A percentile compares a stretch with the other conserved stretches of the same genome.
These are phyloP conservation scores for Pichia norvegensis DNA, from an alignment of 1,139 yeast species.

Conservation along the genomic window DNA sequence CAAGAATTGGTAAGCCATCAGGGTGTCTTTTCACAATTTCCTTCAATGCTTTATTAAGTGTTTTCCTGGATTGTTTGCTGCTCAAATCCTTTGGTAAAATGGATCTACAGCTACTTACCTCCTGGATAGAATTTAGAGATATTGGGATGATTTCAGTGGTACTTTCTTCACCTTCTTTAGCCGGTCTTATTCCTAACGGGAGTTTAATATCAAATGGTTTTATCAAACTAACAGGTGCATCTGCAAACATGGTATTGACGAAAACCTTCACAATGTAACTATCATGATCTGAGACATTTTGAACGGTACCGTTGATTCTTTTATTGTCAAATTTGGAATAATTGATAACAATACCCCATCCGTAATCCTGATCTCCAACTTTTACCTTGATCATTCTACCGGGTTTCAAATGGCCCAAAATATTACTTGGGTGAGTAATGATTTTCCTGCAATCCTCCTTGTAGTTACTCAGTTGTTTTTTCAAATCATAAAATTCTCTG, in stretches of 20 bases:
- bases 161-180: slow-evolving; percentile 60
- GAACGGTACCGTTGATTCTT: slow-evolving; percentile 49
- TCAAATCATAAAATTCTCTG: slow-evolving; percentile 75
- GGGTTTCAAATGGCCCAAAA: slow-evolving; percentile 73
- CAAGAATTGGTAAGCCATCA: slow-evolving; percentile 81
- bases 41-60: slow-evolving; percentile 66
- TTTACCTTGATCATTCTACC: slow-evolving; percentile 77
- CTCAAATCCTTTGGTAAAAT: slow-evolving; percentile 75
- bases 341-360: slow-evolving; percentile 89
- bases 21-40: slow-evolving; percentile 81
- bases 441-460: slow-evolving; percentile 74
- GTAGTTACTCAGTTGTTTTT: slow-evolving; percentile 62
- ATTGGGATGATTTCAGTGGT: slow-evolving; percentile 78
- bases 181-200: slow-evolving; percentile 86
- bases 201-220: slow-evolving; percentile 66
- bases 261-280: slow-evolving; percentile 82
- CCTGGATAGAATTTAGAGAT: slow-evolving; percentile 66
- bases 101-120: slow-evolving; percentile 72
- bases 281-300: slow-evolving; percentile 66
- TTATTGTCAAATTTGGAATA: slow-evolving; percentile 42
- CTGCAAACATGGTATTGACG: slow-evolving; percentile 69
- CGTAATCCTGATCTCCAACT: slow-evolving; percentile 55
- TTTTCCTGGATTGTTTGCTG: slow-evolving; percentile 61
- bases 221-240: slow-evolving; percentile 64
- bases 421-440: slow-evolving; percentile 87